Conservation (phyloP, 306 rosid species). For the Lathyrus sativus region DNA sequence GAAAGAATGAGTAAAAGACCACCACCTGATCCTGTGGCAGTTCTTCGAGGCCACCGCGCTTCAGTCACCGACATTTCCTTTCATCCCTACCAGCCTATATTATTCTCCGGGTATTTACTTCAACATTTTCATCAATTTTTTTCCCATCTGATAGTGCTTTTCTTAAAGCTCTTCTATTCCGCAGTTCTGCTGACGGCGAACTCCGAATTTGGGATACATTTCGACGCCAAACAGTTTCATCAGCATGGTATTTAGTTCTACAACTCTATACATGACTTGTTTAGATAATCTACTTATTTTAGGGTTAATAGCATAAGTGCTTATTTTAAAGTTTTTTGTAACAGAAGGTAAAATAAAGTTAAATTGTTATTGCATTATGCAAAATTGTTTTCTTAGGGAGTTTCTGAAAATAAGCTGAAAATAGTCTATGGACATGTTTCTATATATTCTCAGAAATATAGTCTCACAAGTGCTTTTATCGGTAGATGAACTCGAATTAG, state of each 20-base stretch:
- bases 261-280: neutral
- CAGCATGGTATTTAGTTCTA: slow-evolving; percentile 58
- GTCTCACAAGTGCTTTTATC: neutral
- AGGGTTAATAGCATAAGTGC: no score
- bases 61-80: slow-evolving; percentile 75
- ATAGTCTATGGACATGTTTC: neutral
- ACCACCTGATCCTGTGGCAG: slow-evolving; percentile 88
- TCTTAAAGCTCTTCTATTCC: slow-evolving; percentile 19
- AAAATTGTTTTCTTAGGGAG: neutral
- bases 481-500: neutral
- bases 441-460: neutral
- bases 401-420: neutral
- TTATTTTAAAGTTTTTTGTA: neutral
- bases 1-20: slow-evolving; percentile 62
- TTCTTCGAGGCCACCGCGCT: slow-evolving; percentile 87
- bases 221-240: slow-evolving; percentile 75
- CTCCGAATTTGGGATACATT: slow-evolving; percentile 81
- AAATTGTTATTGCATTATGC: neutral
- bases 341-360: neutral
- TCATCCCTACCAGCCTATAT: slow-evolving; percentile 61
- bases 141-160: neutral
- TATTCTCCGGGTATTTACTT: slow-evolving; percentile 64
- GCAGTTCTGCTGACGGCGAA: slow-evolving; percentile 88
- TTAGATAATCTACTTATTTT: no score
- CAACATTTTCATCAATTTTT: neutral